Conservation (phyloP, 768 basidiomycete genomes). For the Chlorophyllum brunneum region DNA sequence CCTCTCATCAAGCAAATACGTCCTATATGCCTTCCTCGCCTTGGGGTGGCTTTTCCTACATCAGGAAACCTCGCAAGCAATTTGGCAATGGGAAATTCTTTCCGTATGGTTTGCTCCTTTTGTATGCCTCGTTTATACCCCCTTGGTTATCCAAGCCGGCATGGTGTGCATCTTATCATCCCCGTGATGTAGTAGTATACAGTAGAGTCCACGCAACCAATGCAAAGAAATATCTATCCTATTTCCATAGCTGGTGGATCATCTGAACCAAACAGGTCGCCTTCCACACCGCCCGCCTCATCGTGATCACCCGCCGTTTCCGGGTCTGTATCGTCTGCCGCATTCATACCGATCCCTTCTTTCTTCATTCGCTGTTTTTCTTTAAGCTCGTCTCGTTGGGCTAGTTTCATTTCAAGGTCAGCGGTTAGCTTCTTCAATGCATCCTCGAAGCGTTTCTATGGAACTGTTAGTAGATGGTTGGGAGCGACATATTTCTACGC, state of each 20-base stretch:
- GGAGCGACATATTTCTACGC: conserved; percentile 5
- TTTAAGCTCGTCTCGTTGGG: conserved; percentile 75
- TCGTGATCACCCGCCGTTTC: conserved; percentile 31
- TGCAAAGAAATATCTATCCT: conserved; percentile 2
- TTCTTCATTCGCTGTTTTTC: conserved; percentile 71
- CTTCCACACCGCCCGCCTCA: conserved; percentile 28
- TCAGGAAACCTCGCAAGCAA: conserved; percentile 42
- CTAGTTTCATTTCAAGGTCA: conserved; percentile 81
- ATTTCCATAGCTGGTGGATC: conserved; percentile 36
- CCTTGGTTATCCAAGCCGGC: conserved; percentile 69
- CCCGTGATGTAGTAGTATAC: conserved; percentile 16
- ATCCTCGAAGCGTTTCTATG: conserved; percentile 89
- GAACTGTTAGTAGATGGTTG: neutral
- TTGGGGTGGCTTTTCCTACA: conserved; percentile 54
- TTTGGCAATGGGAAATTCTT: conserved; percentile 78
- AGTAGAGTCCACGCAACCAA: neutral
- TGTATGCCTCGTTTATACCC: conserved; percentile 73
- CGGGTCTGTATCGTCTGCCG: conserved; percentile 32
- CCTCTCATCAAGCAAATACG: conserved; percentile 26
- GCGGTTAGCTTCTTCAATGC: conserved; percentile 82
- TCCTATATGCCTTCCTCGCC: conserved; percentile 43
- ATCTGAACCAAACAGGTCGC: conserved; percentile 47
- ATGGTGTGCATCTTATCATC: conserved; percentile 45
- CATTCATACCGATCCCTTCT: conserved; percentile 52
- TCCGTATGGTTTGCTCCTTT: conserved; percentile 84